Evolutionary conservation across 169 alveolate genomes (phyloP), one percentile per base, ranked within the genome.

Genomic region (Babesia sp.): DNA sequence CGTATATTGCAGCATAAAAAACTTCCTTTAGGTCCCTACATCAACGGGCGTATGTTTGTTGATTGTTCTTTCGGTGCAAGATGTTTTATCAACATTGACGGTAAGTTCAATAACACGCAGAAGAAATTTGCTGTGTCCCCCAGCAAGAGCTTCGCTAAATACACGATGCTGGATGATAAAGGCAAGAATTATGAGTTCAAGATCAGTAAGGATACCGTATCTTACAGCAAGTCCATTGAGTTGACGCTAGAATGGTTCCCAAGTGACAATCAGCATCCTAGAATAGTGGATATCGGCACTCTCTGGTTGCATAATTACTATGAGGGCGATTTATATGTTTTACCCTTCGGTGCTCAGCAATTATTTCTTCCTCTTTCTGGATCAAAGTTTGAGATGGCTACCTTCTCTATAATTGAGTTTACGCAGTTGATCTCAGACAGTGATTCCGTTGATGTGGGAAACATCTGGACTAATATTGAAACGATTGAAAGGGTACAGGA

Each of bases 41-140:
- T 64, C 2, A 50, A 54, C 41, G 28, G 14, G 2, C 33, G 12
- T 3, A 3, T 78, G 20, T 16, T 4, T 5, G 60, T 26, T 24
- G 61, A 36, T 29, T 78, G 86, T 44, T 28, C 56, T 1, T 41
- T 37, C 33, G 86, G 86, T 8, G 51, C 24, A 28, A 68, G 39
- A 33, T 78, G 86, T 56, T 22, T 69, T n/a, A 56, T 78, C 3
- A 16, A 56, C 3, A 54, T 78, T 18, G 14, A 20, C 1, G 86
- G 86, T 18, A 45, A 7, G 2, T 78, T 26, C 22, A 22, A 18
- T 7, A n/a, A 3, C 3, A 67, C 75, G 9, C 12, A 5, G 24
- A 26, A 69, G 48, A 46, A 16, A 1, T 42, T 56, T 34, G 64
- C 26, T 3, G 53, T 58, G 20, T 33, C 75, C 18, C 24, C 9